Evolutionary conservation across 1,139 yeast species (phyloP).

Genomic region (Zygosaccharomyces pseudobailii): DNA sequence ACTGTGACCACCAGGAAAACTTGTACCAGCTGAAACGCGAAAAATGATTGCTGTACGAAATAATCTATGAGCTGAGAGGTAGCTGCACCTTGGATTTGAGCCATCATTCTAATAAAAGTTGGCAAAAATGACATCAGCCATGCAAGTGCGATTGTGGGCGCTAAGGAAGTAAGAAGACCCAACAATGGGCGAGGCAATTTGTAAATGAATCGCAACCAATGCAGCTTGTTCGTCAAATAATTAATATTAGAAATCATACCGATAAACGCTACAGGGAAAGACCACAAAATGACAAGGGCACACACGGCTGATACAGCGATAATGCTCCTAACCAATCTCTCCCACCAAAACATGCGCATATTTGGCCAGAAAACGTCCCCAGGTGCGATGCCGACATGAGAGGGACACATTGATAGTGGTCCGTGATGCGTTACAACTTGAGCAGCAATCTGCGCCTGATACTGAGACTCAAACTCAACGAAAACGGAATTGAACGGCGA

Average conservation of each 20-base stretch:
- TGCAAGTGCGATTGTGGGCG: constrained; percentile 80
- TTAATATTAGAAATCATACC: constrained; percentile 87
- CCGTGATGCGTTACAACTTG: constrained; percentile 69
- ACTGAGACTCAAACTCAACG: constrained; percentile 79
- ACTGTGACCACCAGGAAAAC: constrained; percentile 65
- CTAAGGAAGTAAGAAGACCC: constrained; percentile 81
- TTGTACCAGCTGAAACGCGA: constrained; percentile 66
- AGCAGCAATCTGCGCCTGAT: constrained; percentile 83
- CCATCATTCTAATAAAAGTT: constrained; percentile 61
- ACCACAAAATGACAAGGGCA: constrained; percentile 77
- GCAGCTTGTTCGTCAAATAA: constrained; percentile 60
- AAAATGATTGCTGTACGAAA: constrained; percentile 72
- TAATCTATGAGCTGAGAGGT: constrained; percentile 61
- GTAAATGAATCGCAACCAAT: constrained; percentile 64
- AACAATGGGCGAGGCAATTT: constrained; percentile 59
- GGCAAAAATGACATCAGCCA: constrained; percentile 80
- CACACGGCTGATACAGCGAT: constrained; percentile 57
- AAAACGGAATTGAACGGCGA: constrained; percentile 63
- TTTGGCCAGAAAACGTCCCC: constrained; percentile 83
- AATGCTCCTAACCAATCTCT: constrained; percentile 55
- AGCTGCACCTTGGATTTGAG: constrained; percentile 60
- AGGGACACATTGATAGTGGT: constrained; percentile 59
- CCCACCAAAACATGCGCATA: constrained; percentile 82
- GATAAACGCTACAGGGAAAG: constrained; percentile 92
- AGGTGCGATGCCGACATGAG: constrained; percentile 68